Conservation (phyloP, 2,329 filamentous ascomycete genomes). For the Arachnopeziza araneosa region DNA sequence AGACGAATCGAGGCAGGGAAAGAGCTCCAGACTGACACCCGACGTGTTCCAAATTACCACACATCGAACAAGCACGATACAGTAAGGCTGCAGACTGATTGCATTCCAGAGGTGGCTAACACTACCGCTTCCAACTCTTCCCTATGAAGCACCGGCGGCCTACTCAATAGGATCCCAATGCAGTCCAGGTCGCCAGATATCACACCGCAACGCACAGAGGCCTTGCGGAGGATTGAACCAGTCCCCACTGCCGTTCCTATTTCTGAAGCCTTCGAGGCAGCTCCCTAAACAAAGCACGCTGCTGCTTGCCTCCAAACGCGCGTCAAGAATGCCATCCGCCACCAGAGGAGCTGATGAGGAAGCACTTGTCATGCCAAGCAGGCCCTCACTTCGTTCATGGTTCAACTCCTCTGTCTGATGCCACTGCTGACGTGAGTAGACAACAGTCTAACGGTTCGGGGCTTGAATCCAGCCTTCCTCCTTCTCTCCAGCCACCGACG, state of each 20-base stretch:
- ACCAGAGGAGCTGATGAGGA: constrained; percentile 1
- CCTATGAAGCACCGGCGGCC: neutral
- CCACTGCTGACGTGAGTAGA: constrained; percentile 18
- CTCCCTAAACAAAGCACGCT: constrained; percentile 2
- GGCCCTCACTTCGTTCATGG: constrained; percentile 6
- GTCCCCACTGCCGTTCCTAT: constrained; percentile 3
- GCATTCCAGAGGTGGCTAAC: constrained; percentile 1
- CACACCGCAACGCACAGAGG: constrained; percentile 8
- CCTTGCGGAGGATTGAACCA: neutral
- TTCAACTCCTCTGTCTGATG: constrained; percentile 1
- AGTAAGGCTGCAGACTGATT: neutral
- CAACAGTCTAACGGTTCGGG: neutral
- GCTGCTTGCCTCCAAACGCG: constrained; percentile 17
- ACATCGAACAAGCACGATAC: no score
- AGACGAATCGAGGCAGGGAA: neutral
- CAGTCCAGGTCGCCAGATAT: constrained; percentile 4
- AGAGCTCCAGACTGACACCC: neutral
- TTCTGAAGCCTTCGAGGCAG: constrained; percentile 16
- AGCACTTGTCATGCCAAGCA: constrained; percentile 18
- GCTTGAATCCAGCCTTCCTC: neutral
- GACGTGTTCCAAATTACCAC: no score
- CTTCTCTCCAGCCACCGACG: neutral
- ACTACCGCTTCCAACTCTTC: neutral
- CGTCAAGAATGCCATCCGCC: constrained; percentile 12
- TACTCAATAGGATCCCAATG: constrained; percentile 6